Evolutionary conservation across 2,329 filamentous ascomycete species (phyloP).

Genomic region (Colletotrichum destructivum): DNA sequence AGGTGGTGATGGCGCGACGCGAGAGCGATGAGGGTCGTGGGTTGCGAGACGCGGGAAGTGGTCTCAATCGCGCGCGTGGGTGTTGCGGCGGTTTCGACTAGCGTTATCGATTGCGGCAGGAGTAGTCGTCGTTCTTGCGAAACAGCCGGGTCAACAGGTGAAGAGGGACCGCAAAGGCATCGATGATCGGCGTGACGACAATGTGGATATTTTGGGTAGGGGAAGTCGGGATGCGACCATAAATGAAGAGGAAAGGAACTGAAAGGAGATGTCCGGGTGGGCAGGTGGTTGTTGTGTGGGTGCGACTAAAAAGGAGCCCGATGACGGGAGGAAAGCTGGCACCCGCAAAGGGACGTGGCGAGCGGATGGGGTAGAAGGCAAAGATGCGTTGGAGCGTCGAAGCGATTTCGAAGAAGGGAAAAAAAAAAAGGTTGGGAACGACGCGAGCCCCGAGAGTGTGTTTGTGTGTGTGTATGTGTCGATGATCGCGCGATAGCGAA

Average conservation of each 20-base stretch:
- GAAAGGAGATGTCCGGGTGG: conserved; percentile 30
- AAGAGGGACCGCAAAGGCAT: conserved; percentile 37
- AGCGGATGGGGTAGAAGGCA: conserved; percentile 23
- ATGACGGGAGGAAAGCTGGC: conserved; percentile 35
- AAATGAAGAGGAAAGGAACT: conserved; percentile 30
- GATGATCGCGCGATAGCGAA: conserved; percentile 33
- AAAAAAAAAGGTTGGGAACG: conserved; percentile 24
- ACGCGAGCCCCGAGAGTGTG: not conserved
- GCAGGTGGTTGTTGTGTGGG: conserved; percentile 38
- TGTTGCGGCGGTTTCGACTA: conserved; percentile 30
- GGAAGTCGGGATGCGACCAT: conserved; percentile 39
- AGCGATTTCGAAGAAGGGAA: not conserved
- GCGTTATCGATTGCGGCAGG: conserved; percentile 39
- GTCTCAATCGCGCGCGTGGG: conserved; percentile 34
- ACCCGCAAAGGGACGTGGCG: conserved; percentile 27
- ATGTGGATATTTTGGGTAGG: conserved; percentile 32
- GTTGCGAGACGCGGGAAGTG: conserved; percentile 31
- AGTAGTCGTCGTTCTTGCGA: not conserved
- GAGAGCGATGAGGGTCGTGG: conserved; percentile 34
- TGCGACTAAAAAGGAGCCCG: conserved; percentile 40
- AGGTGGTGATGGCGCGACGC: conserved; percentile 40
- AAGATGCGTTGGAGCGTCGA: conserved; percentile 32
- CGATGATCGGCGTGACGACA: conserved; percentile 40
- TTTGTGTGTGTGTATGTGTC: conserved; percentile 7
- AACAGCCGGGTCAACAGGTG: conserved; percentile 37